A percentile compares a stretch with the other conserved stretches of the same genome.
Evolutionary conservation across 352 stramenopile genomes (phyloP).

Genomic region (Phytopythium boreale): DNA sequence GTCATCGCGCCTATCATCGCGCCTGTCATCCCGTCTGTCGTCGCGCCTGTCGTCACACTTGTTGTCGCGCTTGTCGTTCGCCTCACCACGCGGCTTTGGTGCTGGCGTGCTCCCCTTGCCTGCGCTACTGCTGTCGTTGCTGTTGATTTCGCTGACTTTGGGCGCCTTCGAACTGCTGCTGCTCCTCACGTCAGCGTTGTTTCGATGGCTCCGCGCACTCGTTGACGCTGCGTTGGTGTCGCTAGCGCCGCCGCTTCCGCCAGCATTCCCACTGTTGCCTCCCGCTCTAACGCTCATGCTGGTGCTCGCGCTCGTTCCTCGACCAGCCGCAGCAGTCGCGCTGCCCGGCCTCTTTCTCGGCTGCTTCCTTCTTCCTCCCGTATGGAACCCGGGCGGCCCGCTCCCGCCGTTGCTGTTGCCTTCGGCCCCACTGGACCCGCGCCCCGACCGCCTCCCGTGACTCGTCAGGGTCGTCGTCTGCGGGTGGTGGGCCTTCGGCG

Average conservation of each 20-base stretch:
- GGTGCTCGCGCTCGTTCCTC: not conserved
- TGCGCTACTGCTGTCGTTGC: not conserved
- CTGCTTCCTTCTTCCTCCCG: conserved; percentile 18
- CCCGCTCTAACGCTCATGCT: not conserved
- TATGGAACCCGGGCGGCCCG: not conserved
- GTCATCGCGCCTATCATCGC: not conserved
- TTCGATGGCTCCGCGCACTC: not conserved
- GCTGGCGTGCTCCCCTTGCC: not conserved
- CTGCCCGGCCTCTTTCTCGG: conserved; percentile 16
- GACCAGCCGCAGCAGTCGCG: not conserved
- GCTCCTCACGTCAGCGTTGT: not conserved
- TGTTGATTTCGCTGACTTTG: not conserved
- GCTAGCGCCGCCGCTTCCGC: not conserved
- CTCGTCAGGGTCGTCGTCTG: conserved; percentile 1
- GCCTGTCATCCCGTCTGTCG: not conserved
- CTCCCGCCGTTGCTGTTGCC: not conserved
- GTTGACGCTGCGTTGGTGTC: not conserved
- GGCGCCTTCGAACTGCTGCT: conserved; percentile 13
- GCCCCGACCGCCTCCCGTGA: not conserved
- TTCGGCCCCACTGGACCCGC: not conserved
- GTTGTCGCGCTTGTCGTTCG: not conserved
- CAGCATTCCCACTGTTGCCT: no score
- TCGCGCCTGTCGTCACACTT: conserved; percentile 5
- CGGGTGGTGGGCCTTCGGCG: conserved; percentile 1
- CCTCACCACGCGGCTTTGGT: not conserved